Evolutionary conservation across 345 rosid species (phyloP).

Genomic region (Corchorus capsularis): DNA sequence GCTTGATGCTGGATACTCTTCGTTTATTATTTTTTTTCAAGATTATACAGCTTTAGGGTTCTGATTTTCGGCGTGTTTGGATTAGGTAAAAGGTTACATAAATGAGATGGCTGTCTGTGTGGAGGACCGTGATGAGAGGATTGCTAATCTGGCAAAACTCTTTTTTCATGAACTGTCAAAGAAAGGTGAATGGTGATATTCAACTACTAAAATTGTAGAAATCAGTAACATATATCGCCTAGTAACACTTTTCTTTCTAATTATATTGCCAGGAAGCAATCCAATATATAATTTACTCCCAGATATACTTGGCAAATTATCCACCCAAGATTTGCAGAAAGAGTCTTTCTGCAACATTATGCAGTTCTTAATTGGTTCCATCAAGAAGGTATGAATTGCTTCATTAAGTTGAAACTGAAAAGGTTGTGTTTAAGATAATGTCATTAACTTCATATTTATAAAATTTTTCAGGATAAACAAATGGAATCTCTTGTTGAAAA

Average conservation of each 20-base stretch:
- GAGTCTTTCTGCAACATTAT: conserved; percentile 86
- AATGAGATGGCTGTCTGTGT: conserved; percentile 90
- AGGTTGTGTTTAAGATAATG: not conserved
- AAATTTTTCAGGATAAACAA: conserved; percentile 77
- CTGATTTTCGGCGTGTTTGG: conserved; percentile 36
- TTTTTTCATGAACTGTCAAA: conserved; percentile 92
- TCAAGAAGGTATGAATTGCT: conserved; percentile 70
- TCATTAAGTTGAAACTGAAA: conserved; percentile 19
- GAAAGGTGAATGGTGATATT: conserved; percentile 60
- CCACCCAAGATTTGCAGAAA: conserved; percentile 70
- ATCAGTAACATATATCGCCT: conserved; percentile 16
- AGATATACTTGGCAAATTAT: conserved; percentile 85
- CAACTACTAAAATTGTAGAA: not conserved
- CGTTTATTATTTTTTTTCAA: not conserved
- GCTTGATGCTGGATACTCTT: conserved; percentile 20
- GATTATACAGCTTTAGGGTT: conserved; percentile 13
- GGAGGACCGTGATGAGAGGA: conserved; percentile 87
- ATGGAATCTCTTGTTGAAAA: conserved; percentile 98
- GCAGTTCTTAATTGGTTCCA: conserved; percentile 95
- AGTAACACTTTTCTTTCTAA: conserved; percentile 11
- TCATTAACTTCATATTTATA: conserved; percentile 15
- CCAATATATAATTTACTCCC: conserved; percentile 96
- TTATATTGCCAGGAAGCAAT: conserved; percentile 74
- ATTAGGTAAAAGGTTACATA: conserved; percentile 91
- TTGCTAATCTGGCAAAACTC: conserved; percentile 87